Percentiles rank a stretch among this genome's conserved stretches.
phyloP scores from a whole-genome alignment of 352 stramenopile genomes.

The Globisporangium alternatum region DNA sequence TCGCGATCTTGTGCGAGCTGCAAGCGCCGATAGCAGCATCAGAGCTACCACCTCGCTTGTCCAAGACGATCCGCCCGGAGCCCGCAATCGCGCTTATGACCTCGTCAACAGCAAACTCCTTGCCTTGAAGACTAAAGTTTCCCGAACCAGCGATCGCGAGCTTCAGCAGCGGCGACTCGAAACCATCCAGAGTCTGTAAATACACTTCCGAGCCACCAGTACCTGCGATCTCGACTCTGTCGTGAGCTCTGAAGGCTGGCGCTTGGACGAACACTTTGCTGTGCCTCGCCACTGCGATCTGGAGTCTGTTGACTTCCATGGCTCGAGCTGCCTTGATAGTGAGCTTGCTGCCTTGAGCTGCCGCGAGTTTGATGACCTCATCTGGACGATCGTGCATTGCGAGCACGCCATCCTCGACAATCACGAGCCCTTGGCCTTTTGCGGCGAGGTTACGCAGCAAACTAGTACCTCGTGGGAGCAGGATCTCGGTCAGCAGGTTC shows the following conservation, averaged over 20 bases:
- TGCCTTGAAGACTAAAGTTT: not conserved
- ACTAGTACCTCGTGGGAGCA: not conserved
- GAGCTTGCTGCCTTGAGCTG: not conserved
- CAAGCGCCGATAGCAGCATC: not conserved
- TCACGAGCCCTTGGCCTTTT: not conserved
- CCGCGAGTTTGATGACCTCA: not conserved
- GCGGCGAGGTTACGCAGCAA: not conserved
- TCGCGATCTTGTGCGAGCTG: not conserved
- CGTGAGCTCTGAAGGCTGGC: not conserved
- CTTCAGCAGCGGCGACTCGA: not conserved
- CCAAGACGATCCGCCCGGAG: not conserved
- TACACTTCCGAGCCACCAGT: not conserved
- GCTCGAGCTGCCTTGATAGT: not conserved
- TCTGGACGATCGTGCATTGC: not conserved
- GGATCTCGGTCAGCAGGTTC: constrained; percentile 3
- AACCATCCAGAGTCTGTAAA: not conserved
- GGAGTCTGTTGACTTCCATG: not conserved
- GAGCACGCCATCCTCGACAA: not conserved
- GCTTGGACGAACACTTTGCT: constrained; percentile 3
- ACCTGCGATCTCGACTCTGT: not conserved
- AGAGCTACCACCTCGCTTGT: not conserved
- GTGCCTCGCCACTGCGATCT: not conserved
- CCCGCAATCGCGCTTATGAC: not conserved
- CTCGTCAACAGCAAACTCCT: not conserved
- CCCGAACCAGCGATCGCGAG: not conserved